Conservation (phyloP, 2,329 filamentous ascomycete genomes). For the Pseudocercospora pini-densiflorae region DNA sequence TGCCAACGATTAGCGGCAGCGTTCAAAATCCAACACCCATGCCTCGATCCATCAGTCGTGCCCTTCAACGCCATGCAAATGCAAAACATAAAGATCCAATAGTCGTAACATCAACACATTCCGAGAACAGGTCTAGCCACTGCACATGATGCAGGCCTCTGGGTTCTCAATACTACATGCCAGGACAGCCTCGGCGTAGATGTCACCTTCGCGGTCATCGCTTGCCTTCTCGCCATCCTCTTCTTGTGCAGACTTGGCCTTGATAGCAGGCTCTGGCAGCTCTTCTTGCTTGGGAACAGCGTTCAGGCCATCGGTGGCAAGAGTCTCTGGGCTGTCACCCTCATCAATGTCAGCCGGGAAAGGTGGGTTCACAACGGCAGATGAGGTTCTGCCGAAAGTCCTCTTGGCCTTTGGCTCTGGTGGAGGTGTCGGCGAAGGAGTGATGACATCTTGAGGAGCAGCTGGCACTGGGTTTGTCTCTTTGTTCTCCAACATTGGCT, state of each 20-base stretch:
- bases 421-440: conserved; percentile 70
- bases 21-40: conserved; percentile 20
- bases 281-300: conserved; percentile 67
- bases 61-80: conserved; percentile 23
- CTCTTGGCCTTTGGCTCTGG: conserved; percentile 55
- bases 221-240: conserved; percentile 76
- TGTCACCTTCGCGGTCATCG: conserved; percentile 81
- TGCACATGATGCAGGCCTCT: conserved; percentile 96
- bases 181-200: conserved; percentile 91
- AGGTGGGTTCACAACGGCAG: conserved; percentile 63
- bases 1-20: conserved; percentile 34
- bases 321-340: conserved; percentile 76
- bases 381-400: conserved; percentile 37
- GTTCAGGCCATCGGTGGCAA: conserved; percentile 70
- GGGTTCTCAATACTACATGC: conserved; percentile 97
- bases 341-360: conserved; percentile 81
- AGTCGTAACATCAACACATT: conserved; percentile 18
- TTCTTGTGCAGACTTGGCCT: conserved; percentile 62
- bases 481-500: conserved; percentile 68
- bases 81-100: conserved; percentile 17
- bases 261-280: conserved; percentile 61
- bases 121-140: conserved; percentile 62
- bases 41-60: conserved; percentile 18
- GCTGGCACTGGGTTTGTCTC: conserved; percentile 48
- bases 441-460: conserved; percentile 67